Evolutionary conservation across 306 rosid genomes (phyloP).

Genomic region (Acacia acuminata): DNA sequence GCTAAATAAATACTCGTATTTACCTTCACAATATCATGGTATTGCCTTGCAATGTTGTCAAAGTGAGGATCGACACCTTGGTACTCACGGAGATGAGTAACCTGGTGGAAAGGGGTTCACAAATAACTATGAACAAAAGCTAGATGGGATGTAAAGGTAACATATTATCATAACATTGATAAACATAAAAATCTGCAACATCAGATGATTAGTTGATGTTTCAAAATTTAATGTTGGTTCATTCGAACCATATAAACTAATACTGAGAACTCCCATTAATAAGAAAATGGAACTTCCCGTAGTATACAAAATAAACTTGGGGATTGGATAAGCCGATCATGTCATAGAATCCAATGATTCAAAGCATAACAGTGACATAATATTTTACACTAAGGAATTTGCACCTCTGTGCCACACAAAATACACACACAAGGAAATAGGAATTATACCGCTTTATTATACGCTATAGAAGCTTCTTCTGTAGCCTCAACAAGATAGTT

Average conservation of each 20-base stretch:
- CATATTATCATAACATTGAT: not conserved
- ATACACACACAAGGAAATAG: not conserved
- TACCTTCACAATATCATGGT: conserved; percentile 79
- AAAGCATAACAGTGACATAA: conserved; percentile 9
- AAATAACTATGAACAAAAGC: conserved; percentile 2
- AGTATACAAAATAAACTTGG: not conserved
- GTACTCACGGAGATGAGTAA: conserved; percentile 84
- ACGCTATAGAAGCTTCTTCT: conserved; percentile 83
- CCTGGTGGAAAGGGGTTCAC: conserved; percentile 46
- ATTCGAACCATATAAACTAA: too few relatives aligned
- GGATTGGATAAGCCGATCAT: not conserved
- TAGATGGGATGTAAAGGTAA: not conserved
- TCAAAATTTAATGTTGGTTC: too few relatives aligned
- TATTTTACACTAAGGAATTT: conserved; percentile 1
- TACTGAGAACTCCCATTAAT: too few relatives aligned
- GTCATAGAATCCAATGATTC: conserved; percentile 12
- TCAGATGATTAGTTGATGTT: not conserved
- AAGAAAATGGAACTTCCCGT: too few relatives aligned
- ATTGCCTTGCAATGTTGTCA: conserved; percentile 81
- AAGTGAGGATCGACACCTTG: conserved; percentile 94
- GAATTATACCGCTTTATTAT: conserved; percentile 84
- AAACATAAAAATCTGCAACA: not conserved
- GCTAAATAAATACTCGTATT: not conserved
- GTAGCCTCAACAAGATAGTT: conserved; percentile 88
- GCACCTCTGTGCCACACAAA: not conserved